A percentile compares a stretch with the other conserved stretches of the same genome.
Conservation (phyloP, 257 asterid genomes). For the Mentha longifolia region DNA sequence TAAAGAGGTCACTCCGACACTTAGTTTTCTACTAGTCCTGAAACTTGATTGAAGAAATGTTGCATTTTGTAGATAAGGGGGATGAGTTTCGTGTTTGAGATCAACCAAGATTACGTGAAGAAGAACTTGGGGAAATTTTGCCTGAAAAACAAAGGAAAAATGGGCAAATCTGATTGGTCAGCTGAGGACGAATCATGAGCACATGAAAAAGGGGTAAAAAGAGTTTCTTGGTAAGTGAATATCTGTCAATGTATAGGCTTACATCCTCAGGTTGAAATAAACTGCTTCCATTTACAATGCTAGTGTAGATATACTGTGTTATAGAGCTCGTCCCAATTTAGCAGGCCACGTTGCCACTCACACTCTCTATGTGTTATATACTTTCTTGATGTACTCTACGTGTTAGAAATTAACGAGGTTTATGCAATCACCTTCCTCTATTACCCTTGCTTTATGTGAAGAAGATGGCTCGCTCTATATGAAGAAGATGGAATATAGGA, state of each 20-base stretch:
- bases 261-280: slow-evolving; percentile 29
- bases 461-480: neutral
- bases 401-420: neutral
- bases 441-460: too few relatives aligned
- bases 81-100: slow-evolving; percentile 78
- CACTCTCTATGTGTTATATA: slow-evolving; percentile 16
- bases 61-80: slow-evolving; percentile 62
- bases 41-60: slow-evolving; percentile 15
- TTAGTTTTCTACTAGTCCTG: neutral
- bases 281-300: slow-evolving; percentile 22
- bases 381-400: neutral
- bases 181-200: slow-evolving; percentile 42
- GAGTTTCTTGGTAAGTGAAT: slow-evolving; percentile 31
- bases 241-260: slow-evolving; percentile 28
- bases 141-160: slow-evolving; percentile 44
- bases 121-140: slow-evolving; percentile 46
- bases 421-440: neutral
- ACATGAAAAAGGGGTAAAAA: slow-evolving; percentile 25
- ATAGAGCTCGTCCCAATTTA: slow-evolving; percentile 23
- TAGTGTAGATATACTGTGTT: slow-evolving; percentile 38
- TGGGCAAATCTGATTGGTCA: slow-evolving; percentile 47
- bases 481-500: slow-evolving; percentile 7
- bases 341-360: slow-evolving; percentile 5
- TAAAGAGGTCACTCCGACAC: neutral
- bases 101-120: slow-evolving; percentile 60